Conservation (phyloP, 148 eudicot genomes). For the Chenopodium berlandieri region DNA sequence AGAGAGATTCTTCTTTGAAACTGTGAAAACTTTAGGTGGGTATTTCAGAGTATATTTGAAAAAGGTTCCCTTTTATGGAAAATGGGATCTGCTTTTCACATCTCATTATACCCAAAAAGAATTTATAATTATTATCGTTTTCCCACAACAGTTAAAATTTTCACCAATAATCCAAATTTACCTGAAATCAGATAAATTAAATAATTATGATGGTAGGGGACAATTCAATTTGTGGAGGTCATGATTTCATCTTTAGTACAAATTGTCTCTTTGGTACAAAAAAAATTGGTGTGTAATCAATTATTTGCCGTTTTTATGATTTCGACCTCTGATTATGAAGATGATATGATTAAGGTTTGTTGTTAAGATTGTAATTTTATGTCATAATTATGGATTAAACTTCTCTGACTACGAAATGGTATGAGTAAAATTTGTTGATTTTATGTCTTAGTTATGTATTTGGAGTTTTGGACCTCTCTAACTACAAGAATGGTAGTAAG, state of each 20-base stretch:
- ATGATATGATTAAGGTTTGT: background rate
- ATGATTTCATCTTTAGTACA: constrained; percentile 36
- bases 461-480: too few relatives aligned
- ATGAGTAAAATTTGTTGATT: background rate
- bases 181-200: background rate
- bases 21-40: constrained; percentile 59
- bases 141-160: constrained; percentile 16
- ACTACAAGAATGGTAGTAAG: background rate
- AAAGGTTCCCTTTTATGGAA: constrained; percentile 63
- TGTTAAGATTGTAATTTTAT: background rate
- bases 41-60: constrained; percentile 47
- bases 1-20: constrained; percentile 57
- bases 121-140: constrained; percentile 20
- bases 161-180: background rate
- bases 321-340: background rate
- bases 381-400: background rate
- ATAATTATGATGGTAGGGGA: constrained; percentile 4
- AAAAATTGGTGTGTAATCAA: background rate
- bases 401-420: background rate
- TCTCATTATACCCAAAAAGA: constrained; percentile 50
- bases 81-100: constrained; percentile 71
- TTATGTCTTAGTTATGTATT: background rate
- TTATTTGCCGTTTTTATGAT: constrained; percentile 26
- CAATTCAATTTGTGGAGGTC: constrained; percentile 25
- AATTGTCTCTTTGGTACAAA: constrained; percentile 26